Base-by-base conservation (phyloP, 331 rosid species). In the Rosa hybrid region DNA sequence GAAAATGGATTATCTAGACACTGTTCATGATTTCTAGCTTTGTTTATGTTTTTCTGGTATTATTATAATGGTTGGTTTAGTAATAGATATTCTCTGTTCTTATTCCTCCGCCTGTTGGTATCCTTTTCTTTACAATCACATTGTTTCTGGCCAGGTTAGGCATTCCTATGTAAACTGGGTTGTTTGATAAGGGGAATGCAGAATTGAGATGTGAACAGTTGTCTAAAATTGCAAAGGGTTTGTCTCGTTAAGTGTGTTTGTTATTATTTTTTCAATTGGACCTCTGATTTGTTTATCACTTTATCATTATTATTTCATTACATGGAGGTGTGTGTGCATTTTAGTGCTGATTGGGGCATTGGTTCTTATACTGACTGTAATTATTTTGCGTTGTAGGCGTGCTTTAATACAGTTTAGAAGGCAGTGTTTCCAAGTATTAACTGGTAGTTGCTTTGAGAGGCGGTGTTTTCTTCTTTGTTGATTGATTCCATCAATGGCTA, bases 401-500 rank as follows among this genome's bases (percentile, higher is more conserved):
- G 83, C 86, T 77, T 65, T 78, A 76, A 78, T 67, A 62, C 74
- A 21, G 78, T 67, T 56, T 65, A 86, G 80, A 74, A 77, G 82
- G 30, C 68, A 85, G 73, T 71, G 30, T 59, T 81, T 63, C 72
- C 57, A 62, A 50, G 17, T 80, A 56, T 80, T 78, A 50, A 77
- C 64, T 68, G 23, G 71, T 60, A 7, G 71, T 76, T 54, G 51
- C 67, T 68, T 64, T 74, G 50, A 74, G 76, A 70, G 89, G 62
- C 78, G 75, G 77, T 80, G 76, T 73, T 75, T 68, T 75, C 25
- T 25, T 51, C 80, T 54, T 83, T 70, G 12, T 60, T 77, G 73
- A 80, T 81, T 63, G 53, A 68, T 78, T 44, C 54, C 77, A 71
- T 78, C 81, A 85, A 90, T 91, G 95, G 90, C 95, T 45, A 89